Conservation (phyloP, 352 stramenopile species). For the Phytophthora quininea region DNA sequence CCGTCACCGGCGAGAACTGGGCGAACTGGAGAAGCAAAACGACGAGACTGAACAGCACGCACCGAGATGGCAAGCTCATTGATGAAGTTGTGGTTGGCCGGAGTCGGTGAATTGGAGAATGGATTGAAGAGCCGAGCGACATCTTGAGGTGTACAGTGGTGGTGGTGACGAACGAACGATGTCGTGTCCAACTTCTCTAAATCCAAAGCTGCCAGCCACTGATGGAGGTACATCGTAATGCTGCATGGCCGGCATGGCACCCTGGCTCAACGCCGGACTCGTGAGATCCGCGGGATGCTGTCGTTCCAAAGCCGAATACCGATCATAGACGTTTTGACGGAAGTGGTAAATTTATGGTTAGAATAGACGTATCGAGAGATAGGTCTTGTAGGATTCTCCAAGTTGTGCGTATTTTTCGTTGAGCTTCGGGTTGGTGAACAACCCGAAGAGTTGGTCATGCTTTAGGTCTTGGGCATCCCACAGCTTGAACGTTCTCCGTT, state of each 20-base stretch:
- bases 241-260: neutral
- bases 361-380: neutral
- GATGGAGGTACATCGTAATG: too few relatives aligned
- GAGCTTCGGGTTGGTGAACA: neutral
- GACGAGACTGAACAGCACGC: conserved; percentile 8
- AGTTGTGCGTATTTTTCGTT: neutral
- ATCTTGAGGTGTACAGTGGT: conserved; percentile 5
- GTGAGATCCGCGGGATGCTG: neutral
- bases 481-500: neutral
- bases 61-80: neutral
- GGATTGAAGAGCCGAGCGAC: too few relatives aligned
- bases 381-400: neutral
- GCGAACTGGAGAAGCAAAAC: conserved; percentile 6
- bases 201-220: neutral
- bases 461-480: neutral
- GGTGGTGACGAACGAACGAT: neutral
- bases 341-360: neutral
- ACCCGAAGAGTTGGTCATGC: neutral
- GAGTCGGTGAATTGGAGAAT: too few relatives aligned
- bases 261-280: neutral
- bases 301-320: neutral
- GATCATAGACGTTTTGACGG: neutral
- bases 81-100: neutral
- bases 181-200: neutral
- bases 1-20: neutral